phyloP scores from a whole-genome alignment of 345 rosid species.

The Jatropha curcas region DNA sequence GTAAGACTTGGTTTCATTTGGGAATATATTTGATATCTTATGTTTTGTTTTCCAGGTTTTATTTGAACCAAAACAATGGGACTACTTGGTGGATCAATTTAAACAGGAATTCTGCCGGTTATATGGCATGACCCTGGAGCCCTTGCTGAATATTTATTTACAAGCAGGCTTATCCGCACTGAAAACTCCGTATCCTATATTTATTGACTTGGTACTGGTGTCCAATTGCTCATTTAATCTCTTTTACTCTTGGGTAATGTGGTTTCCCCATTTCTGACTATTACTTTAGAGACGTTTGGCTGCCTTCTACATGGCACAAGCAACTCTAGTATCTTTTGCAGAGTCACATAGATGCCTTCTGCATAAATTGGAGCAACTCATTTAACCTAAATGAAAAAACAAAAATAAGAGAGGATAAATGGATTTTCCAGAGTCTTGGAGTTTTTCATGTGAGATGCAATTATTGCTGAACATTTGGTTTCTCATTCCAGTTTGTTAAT shows the following conservation, averaged over 20 bases:
- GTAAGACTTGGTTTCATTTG: neutral
- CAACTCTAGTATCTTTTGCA: too few relatives aligned
- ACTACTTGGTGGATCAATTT: conserved; percentile 79
- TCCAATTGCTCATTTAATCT: neutral
- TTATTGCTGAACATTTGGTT: neutral
- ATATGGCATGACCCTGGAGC: conserved; percentile 96
- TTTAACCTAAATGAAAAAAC: neutral
- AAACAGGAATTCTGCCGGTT: conserved; percentile 90
- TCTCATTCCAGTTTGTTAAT: neutral
- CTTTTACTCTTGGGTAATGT: neutral
- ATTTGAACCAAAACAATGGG: conserved; percentile 94
- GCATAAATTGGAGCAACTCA: neutral
- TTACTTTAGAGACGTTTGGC: neutral
- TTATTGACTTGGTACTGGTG: conserved; percentile 5
- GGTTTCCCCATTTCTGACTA: neutral
- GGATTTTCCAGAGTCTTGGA: neutral
- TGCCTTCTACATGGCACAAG: neutral
- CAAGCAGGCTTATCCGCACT: conserved; percentile 97
- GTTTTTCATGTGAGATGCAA: neutral
- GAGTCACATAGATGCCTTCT: neutral
- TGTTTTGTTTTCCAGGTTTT: conserved; percentile 52
- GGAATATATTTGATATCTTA: conserved; percentile 7
- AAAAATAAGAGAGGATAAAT: neutral
- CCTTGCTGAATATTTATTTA: conserved; percentile 81
- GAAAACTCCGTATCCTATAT: conserved; percentile 88